A percentile compares a stretch with the other conserved stretches of the same genome.
Evolutionary conservation across 1,284 basidiomycete species (phyloP).

Genomic region (Exobasidium rhododendri): DNA sequence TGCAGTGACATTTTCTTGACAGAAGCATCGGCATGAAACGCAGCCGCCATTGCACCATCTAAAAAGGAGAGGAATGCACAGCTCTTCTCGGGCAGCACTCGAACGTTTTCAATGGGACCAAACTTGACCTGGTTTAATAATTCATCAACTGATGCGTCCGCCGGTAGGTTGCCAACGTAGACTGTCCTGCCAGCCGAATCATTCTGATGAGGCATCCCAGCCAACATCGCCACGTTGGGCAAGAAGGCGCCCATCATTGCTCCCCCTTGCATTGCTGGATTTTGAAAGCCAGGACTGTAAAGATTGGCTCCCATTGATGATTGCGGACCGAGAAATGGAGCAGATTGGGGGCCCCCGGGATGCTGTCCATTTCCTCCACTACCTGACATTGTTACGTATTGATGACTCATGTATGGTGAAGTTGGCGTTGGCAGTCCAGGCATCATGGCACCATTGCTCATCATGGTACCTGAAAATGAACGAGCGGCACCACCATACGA

Average conservation of each 20-base stretch:
- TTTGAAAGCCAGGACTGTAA: background rate
- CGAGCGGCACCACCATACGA: background rate
- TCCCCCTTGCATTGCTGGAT: background rate
- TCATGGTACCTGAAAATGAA: conserved; percentile 5
- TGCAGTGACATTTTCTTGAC: conserved; percentile 51
- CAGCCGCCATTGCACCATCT: conserved; percentile 42
- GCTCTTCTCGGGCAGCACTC: conserved; percentile 92
- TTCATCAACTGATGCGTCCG: conserved; percentile 95
- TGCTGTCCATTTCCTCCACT: background rate
- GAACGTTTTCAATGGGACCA: conserved; percentile 90
- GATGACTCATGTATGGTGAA: background rate
- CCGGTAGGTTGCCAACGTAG: conserved; percentile 92
- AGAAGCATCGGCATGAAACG: conserved; percentile 52
- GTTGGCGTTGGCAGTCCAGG: background rate
- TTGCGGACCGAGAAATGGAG: background rate
- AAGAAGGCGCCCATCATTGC: conserved; percentile 1
- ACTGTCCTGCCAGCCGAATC: conserved; percentile 67
- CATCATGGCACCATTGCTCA: background rate
- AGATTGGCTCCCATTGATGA: background rate
- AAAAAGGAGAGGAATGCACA: conserved; percentile 85
- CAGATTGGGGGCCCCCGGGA: background rate
- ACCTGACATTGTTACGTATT: background rate
- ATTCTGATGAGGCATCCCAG: conserved; percentile 6
- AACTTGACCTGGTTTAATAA: conserved; percentile 96
- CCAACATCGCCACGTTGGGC: background rate